Percentiles rank a stretch among this genome's conserved stretches.
Conservation (phyloP, 352 stramenopile genomes). For the Phytophthora podocarpi region DNA sequence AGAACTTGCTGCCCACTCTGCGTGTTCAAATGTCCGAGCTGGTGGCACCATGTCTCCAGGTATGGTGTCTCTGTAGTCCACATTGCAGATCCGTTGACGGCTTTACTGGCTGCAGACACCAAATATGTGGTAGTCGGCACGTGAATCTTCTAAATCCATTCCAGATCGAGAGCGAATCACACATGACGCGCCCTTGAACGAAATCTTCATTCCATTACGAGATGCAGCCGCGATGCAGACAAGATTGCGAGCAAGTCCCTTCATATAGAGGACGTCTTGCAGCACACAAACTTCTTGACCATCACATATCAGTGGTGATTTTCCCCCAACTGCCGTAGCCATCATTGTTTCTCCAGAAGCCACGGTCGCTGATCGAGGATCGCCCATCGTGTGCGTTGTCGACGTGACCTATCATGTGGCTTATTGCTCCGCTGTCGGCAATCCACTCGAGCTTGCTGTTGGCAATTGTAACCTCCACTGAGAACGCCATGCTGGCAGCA, state of each 20-base stretch:
- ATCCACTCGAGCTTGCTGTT: constrained; percentile 8
- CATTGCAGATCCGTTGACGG: background rate
- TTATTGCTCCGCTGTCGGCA: constrained; percentile 9
- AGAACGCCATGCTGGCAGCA: constrained; percentile 4
- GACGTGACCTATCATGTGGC: constrained; percentile 14
- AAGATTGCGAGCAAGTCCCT: constrained; percentile 10
- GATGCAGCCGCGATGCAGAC: constrained; percentile 11
- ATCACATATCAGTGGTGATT: background rate
- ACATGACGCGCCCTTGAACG: background rate
- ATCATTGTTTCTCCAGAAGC: constrained; percentile 1
- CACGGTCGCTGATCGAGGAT: constrained; percentile 2
- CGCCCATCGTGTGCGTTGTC: constrained; percentile 7
- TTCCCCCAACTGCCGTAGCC: background rate
- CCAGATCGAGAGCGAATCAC: background rate
- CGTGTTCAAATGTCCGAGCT: constrained; percentile 5
- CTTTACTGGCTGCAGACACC: background rate
- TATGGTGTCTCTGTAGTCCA: background rate
- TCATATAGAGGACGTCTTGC: constrained; percentile 8
- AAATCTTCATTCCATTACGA: background rate
- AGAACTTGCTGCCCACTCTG: constrained; percentile 7
- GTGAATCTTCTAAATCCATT: background rate
- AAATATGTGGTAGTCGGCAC: constrained; percentile 1
- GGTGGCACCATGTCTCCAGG: constrained; percentile 1
- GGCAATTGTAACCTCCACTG: background rate
- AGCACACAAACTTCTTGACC: constrained; percentile 4